Conservation (phyloP, 1,139 yeast genomes). For the Kurtzmaniella natalensis region DNA sequence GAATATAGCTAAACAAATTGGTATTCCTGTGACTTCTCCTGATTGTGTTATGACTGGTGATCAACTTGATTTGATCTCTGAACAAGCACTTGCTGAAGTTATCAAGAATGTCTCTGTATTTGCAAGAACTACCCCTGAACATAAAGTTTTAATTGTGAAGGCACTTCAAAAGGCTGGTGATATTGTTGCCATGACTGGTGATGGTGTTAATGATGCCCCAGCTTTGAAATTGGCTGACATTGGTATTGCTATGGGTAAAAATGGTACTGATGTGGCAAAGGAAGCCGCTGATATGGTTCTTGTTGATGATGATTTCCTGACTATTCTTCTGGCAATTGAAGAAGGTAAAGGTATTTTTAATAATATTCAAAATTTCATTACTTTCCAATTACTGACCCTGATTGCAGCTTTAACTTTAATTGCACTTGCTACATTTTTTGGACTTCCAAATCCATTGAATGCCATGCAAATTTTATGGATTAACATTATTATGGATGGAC, state of each 20-base stretch:
- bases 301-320: conserved; percentile 93
- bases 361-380: conserved; percentile 88
- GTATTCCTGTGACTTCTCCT: conserved; percentile 72
- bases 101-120: conserved; percentile 83
- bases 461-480: conserved; percentile 99
- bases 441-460: conserved; percentile 91
- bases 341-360: conserved; percentile 96
- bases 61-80: conserved; percentile 66
- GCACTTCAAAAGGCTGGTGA: conserved; percentile 92
- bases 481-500: conserved; percentile 97
- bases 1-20: conserved; percentile 86
- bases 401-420: conserved; percentile 90
- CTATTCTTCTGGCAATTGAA: conserved; percentile 86
- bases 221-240: conserved; percentile 95
- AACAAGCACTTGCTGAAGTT: conserved; percentile 64
- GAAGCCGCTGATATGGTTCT: conserved; percentile 98
- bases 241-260: conserved; percentile 95
- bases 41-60: conserved; percentile 80
- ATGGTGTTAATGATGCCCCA: conserved; percentile 99
- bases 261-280: conserved; percentile 97
- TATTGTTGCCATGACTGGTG: conserved; percentile 98
- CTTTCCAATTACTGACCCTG: conserved; percentile 92
- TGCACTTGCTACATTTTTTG: conserved; percentile 81
- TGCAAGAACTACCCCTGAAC: conserved; percentile 97
- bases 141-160: conserved; percentile 84